Evolutionary conservation across 495 filamentous ascomycete genomes (phyloP).

Genomic region (Podospora fimiseda): DNA sequence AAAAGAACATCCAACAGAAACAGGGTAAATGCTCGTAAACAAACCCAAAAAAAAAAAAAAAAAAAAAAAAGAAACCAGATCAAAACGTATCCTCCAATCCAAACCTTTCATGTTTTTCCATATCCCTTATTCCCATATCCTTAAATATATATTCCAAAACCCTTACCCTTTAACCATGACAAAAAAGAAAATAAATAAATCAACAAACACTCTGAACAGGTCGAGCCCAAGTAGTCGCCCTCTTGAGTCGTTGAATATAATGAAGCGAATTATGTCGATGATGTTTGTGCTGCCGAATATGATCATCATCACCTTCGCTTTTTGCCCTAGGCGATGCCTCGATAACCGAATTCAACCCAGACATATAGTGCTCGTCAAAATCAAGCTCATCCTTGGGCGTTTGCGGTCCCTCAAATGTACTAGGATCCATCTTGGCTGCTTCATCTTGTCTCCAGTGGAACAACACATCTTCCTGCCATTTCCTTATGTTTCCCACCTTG

Average conservation of each 20-base stretch:
- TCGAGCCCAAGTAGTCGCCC: neutral
- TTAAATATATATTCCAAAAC: no score
- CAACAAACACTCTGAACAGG: neutral
- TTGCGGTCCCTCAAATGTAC: slow-evolving; percentile 17
- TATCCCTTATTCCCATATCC: no score
- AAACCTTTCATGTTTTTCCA: no score
- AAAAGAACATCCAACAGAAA: no score
- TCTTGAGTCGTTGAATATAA: neutral
- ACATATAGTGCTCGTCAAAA: slow-evolving; percentile 5
- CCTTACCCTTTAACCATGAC: no score
- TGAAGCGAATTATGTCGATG: neutral
- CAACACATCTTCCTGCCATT: slow-evolving; percentile 44
- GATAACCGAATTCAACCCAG: slow-evolving; percentile 10
- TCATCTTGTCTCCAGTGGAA: slow-evolving; percentile 38
- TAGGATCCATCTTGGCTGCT: slow-evolving; percentile 19
- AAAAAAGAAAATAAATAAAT: no score
- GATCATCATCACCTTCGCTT: neutral
- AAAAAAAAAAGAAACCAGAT: no score
- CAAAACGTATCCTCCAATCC: no score
- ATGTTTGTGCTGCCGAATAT: neutral
- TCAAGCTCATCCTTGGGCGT: slow-evolving; percentile 16
- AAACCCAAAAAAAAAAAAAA: no score
- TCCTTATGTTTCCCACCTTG: slow-evolving; percentile 31
- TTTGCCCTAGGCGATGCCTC: neutral
- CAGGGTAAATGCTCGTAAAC: no score